Base-by-base conservation (phyloP, 495 filamentous ascomycete species). In the Neurospora discreta region DNA sequence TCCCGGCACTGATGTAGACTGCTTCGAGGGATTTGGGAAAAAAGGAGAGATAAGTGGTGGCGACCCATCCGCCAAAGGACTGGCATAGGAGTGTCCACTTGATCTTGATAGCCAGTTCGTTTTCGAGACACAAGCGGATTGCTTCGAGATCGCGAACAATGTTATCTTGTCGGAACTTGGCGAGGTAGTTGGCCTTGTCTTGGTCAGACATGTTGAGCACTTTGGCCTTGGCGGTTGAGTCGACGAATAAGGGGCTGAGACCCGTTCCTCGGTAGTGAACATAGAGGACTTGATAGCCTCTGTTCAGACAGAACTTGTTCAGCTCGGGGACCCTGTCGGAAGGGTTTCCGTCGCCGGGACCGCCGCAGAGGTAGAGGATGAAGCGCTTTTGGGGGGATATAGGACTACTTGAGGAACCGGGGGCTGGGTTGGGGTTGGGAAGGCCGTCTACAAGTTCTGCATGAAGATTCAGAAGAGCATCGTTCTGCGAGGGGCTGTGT, bases 71-170 rank as follows among this genome's bases (percentile, higher is more conserved):
- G 39, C 95, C 94, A 76, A 94, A 98, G 20, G 90, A 93, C 80
- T 97, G 94, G 10, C 93, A 93, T 65, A 95, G 85, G 18, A 92
- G 82, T 16, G 79, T 83, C 91, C 92, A 97, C 82, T 92, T 91
- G 74, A 89, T 85, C 3, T 46, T 46, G 8, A n/a, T 1, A 1
- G 3, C 9, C 0, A 39, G 9, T 1, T n/a, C 33, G 11, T 58
- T 15, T 11, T 39, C 38, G 16, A 97, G 81, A 39, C 82, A 87
- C 43, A 88, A 82, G 3, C 94, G 86, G 13, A 98, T 87, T 5
- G 93, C 92, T 74, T 98, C 94, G 72, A 92, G 93, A 74, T 98
- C 94, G 68, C 87, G 88, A 18, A 95, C 93, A 65, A 94, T 94
- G 71, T 86, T 93, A 78, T 97, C 94, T 10, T 95, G 95, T 26